Evolutionary conservation across 805 yeast genomes (phyloP).

Genomic region (Torulaspora franciscae): DNA sequence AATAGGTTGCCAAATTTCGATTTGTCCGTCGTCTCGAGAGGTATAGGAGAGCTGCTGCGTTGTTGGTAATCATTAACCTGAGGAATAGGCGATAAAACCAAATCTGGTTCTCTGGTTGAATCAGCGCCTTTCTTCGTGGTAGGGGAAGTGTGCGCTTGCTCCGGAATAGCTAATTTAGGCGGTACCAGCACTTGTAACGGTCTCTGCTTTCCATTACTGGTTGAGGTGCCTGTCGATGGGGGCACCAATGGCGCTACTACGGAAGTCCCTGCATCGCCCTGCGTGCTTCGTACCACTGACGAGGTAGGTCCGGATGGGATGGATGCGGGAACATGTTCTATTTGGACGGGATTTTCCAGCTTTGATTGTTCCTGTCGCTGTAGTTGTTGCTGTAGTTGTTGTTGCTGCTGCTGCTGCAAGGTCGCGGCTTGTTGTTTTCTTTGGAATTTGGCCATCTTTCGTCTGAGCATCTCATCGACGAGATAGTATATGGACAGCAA

Average conservation of each 20-base stretch:
- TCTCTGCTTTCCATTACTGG: constrained; percentile 8
- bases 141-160: constrained; percentile 47
- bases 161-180: constrained; percentile 44
- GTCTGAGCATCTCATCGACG: constrained; percentile 75
- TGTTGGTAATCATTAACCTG: constrained; percentile 34
- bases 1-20: constrained; percentile 34
- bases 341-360: constrained; percentile 10
- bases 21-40: constrained; percentile 23
- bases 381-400: constrained; percentile 22
- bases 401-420: constrained; percentile 24
- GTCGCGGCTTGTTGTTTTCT: constrained; percentile 22
- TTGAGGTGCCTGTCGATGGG: constrained; percentile 4
- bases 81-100: constrained; percentile 35
- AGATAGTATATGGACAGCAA: constrained; percentile 78
- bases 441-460: constrained; percentile 53
- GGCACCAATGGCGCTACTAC: constrained; percentile 8
- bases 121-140: constrained; percentile 34
- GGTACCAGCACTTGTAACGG: constrained; percentile 31
- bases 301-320: constrained; percentile 1
- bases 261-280: neutral
- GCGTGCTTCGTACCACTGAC: neutral
- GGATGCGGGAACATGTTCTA: constrained; percentile 3
- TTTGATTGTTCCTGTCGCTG: constrained; percentile 20
- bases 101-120: constrained; percentile 23
- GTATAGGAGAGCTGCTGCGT: constrained; percentile 24